Evolutionary conservation across 352 stramenopile genomes (phyloP).

Genomic region (Phytopythium kandeliae): DNA sequence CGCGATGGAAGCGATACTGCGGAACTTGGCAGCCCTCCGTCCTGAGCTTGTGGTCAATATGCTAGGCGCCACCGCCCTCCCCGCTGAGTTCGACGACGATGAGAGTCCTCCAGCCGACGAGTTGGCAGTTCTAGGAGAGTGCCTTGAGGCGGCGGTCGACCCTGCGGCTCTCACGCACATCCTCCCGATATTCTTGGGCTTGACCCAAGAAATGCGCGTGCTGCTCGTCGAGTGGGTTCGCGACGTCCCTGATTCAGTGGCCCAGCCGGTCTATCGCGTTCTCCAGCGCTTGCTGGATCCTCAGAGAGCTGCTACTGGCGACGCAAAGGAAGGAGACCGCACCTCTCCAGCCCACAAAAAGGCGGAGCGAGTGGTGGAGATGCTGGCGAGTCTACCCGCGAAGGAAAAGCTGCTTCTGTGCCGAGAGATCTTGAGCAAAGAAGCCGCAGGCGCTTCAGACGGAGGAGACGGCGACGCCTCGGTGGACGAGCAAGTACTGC

Average conservation of each 20-base stretch:
- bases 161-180: constrained; percentile 16
- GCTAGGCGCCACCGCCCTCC: constrained; percentile 15
- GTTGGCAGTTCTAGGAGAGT: constrained; percentile 28
- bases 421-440: neutral
- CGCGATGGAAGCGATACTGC: constrained; percentile 32
- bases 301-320: neutral
- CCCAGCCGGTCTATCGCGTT: constrained; percentile 34
- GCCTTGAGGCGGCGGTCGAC: constrained; percentile 29
- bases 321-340: neutral
- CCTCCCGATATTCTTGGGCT: constrained; percentile 25
- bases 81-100: neutral
- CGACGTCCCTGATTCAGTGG: constrained; percentile 31
- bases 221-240: constrained; percentile 35
- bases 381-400: neutral
- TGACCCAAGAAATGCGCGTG: constrained; percentile 19
- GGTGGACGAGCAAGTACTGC: constrained; percentile 30
- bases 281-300: constrained; percentile 13
- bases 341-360: constrained; percentile 11
- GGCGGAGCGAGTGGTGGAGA: constrained; percentile 1
- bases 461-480: constrained; percentile 7
- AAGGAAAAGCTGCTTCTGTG: neutral
- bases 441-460: neutral
- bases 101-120: constrained; percentile 23
- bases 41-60: constrained; percentile 15
- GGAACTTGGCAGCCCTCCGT: constrained; percentile 32